Evolutionary conservation across 306 rosid genomes (phyloP).

Genomic region (Sesbania bispinosa): DNA sequence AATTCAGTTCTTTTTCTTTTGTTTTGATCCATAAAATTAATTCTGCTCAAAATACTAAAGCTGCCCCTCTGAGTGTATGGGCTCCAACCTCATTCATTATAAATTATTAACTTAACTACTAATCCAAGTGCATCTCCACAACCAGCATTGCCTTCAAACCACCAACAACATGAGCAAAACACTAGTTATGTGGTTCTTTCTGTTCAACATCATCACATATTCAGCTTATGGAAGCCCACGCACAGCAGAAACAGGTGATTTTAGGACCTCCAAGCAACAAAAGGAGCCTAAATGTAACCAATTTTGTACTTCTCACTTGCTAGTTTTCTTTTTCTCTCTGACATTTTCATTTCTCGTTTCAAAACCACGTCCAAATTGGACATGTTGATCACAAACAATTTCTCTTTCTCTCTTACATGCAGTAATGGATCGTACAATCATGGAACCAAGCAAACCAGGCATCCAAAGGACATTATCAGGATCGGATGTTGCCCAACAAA

Average conservation of each 20-base stretch:
- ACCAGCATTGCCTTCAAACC: neutral
- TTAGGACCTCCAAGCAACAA: constrained; percentile 5
- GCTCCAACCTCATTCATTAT: neutral
- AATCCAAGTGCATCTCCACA: neutral
- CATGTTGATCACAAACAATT: neutral
- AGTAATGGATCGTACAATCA: constrained; percentile 14
- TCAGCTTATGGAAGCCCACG: constrained; percentile 29
- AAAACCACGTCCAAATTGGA: neutral
- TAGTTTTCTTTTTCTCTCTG: neutral
- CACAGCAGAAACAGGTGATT: neutral
- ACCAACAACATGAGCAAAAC: constrained; percentile 15
- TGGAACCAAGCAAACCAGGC: constrained; percentile 20
- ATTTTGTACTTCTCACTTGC: neutral
- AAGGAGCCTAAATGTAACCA: constrained; percentile 36
- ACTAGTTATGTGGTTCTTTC: constrained; percentile 14
- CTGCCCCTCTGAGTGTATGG: neutral
- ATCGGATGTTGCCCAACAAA: constrained; percentile 15
- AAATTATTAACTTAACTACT: neutral
- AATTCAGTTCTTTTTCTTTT: no score
- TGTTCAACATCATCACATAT: constrained; percentile 25
- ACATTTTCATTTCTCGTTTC: neutral
- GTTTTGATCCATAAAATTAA: no score
- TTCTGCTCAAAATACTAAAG: neutral
- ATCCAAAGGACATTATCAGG: constrained; percentile 20
- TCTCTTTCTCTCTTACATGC: constrained; percentile 13